These are phyloP conservation scores for Thinopyrum elongatum DNA, from an alignment of 176 grass and related monocot species.

Conservation along the genomic window DNA sequence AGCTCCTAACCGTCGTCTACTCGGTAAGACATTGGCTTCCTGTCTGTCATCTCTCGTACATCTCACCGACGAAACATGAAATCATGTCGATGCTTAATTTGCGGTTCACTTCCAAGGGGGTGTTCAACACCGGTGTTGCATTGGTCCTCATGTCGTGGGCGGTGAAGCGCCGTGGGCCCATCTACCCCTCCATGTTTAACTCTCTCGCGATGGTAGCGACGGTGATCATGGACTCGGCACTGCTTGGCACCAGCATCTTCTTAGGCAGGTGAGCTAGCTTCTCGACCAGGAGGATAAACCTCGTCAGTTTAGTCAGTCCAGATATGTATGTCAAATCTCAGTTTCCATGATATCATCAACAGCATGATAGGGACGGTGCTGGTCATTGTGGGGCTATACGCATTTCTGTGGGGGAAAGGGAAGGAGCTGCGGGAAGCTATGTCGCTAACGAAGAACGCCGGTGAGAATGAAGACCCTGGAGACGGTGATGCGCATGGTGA, in stretches of 20 bases:
- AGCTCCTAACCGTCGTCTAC: conserved; percentile 39
- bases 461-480: neutral
- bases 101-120: neutral
- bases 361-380: conserved; percentile 24
- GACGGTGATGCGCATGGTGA: neutral
- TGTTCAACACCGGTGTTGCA: conserved; percentile 2
- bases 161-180: neutral
- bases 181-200: conserved; percentile 40
- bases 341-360: neutral
- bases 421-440: conserved; percentile 20
- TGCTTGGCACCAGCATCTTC: conserved; percentile 27
- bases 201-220: conserved; percentile 24
- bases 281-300: neutral
- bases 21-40: conserved; percentile 18
- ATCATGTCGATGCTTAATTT: neutral
- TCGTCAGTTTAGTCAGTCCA: neutral
- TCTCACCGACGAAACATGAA: neutral
- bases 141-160: conserved; percentile 33
- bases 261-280: conserved; percentile 25
- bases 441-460: neutral
- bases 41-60: neutral
- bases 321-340: neutral
- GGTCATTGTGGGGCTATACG: conserved; percentile 32
- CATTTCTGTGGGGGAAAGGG: conserved; percentile 37
- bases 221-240: neutral